Conservation (phyloP, 495 filamentous ascomycete genomes). For the Xylaria sp. region DNA sequence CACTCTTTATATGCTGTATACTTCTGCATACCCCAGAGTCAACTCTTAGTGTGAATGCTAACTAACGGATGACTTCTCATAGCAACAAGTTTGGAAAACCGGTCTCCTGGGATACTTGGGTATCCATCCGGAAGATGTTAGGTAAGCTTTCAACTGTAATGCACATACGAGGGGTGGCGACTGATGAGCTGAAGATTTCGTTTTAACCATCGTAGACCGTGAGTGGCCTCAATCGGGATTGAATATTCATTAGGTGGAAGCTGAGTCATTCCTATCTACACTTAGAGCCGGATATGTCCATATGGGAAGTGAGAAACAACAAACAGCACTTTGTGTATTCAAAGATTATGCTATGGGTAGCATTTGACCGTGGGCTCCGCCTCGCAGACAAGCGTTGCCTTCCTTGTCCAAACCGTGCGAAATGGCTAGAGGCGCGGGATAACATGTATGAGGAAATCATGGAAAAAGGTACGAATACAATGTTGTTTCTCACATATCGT, state of each 20-base stretch:
- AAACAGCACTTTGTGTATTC: constrained; percentile 77
- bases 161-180: neutral
- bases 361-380: constrained; percentile 72
- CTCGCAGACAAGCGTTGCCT: constrained; percentile 73
- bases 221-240: constrained; percentile 18
- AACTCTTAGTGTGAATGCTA: neutral
- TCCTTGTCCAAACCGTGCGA: constrained; percentile 68
- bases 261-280: neutral
- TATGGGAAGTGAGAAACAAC: constrained; percentile 77
- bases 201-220: constrained; percentile 59
- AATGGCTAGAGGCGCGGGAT: constrained; percentile 69
- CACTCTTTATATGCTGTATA: neutral
- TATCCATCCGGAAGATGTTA: constrained; percentile 64
- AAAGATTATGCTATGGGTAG: constrained; percentile 80
- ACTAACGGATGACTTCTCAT: neutral
- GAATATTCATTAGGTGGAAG: neutral
- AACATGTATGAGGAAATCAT: constrained; percentile 75
- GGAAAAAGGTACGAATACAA: constrained; percentile 56
- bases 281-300: constrained; percentile 72
- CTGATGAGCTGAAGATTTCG: constrained; percentile 50
- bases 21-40: neutral
- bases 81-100: constrained; percentile 77
- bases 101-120: constrained; percentile 75
- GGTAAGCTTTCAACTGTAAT: constrained; percentile 36
- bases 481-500: neutral